Percentiles rank a stretch among this genome's conserved stretches.
Evolutionary conservation across 352 stramenopile species (phyloP).

Genomic region (Globisporangium takayamanum): DNA sequence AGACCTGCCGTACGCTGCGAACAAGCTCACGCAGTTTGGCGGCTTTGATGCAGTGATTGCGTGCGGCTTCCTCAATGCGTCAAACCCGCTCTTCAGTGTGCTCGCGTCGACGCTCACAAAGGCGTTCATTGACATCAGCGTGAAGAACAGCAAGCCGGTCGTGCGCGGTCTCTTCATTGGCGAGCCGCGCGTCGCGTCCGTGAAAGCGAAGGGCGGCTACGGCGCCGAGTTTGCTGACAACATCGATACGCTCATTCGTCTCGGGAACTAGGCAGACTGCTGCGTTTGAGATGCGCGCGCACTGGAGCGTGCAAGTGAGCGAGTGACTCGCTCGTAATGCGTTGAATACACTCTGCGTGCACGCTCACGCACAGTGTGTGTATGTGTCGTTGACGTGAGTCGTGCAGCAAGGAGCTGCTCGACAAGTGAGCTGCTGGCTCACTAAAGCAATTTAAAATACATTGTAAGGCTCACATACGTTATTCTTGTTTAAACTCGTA

Average conservation of each 20-base stretch:
- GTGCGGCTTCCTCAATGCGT: slow-evolving; percentile 68
- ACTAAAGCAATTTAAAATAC: too few species aligned
- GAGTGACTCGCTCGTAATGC: background rate
- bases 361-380: too few species aligned
- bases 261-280: slow-evolving; percentile 36
- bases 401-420: too few species aligned
- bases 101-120: slow-evolving; percentile 52
- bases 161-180: slow-evolving; percentile 75
- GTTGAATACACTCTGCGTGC: too few species aligned
- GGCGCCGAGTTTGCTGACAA: slow-evolving; percentile 57
- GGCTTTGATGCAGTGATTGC: slow-evolving; percentile 72
- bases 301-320: background rate
- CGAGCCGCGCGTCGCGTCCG: slow-evolving; percentile 63
- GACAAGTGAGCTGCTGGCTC: too few species aligned
- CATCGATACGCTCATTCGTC: slow-evolving; percentile 49
- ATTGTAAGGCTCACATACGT: too few species aligned
- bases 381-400: too few species aligned
- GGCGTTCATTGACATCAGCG: slow-evolving; percentile 79
- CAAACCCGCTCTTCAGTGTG: slow-evolving; percentile 56
- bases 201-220: slow-evolving; percentile 68
- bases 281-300: background rate
- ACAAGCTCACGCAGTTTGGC: slow-evolving; percentile 65
- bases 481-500: too few species aligned
- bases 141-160: slow-evolving; percentile 73
- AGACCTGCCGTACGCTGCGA: slow-evolving; percentile 75